Evolutionary conservation across 805 yeast species (phyloP), one percentile per base, ranked within the genome.

Genomic region (Pachysolen tannophilus): DNA sequence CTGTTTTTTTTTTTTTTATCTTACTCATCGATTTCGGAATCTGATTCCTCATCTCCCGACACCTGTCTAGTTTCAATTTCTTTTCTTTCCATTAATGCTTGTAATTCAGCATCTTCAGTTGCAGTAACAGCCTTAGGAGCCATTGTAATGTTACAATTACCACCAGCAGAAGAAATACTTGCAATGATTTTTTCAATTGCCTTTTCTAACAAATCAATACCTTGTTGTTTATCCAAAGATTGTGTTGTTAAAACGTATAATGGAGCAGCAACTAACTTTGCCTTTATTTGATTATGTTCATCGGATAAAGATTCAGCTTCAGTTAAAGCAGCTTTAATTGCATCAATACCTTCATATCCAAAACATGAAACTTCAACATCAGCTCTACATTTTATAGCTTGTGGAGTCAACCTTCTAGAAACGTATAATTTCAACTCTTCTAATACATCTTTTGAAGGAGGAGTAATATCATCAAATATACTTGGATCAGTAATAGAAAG

Each of bases 101-200:
- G 95, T 55, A 92, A 75, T 65, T 88, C 97, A 41, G 96, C 97
- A 60, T 92, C 98, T 60, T 92, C 98, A 41, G 92, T 84, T 42
- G 95, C 97, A 38, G 97, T 87, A 47, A 92, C 97, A 28, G 97
- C 97, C 76, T 88, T 90, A 55, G 98, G 97, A 50, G 94, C 90
- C 97, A 90, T 90, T 36, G 94, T 87, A 45, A 90, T 82, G 47
- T 83, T 85, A 59, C 95, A 82, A 39, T 76, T 73, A 55, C 98
- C 98, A 35, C 86, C 95, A 37, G 75, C 70, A 15, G 70, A 66
- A 41, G 71, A 72, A 51, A 92, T 87, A 33, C 78, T 68, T 49
- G 72, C 75, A 41, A 74, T 70, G 44, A 92, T 82, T 48, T 71
- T 77, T 45, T 72, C 82, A 45, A 92, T 85, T 32, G 97, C 95